phyloP scores from a whole-genome alignment of 169 alveolate species.

The Plasmodium cynomolgi region DNA sequence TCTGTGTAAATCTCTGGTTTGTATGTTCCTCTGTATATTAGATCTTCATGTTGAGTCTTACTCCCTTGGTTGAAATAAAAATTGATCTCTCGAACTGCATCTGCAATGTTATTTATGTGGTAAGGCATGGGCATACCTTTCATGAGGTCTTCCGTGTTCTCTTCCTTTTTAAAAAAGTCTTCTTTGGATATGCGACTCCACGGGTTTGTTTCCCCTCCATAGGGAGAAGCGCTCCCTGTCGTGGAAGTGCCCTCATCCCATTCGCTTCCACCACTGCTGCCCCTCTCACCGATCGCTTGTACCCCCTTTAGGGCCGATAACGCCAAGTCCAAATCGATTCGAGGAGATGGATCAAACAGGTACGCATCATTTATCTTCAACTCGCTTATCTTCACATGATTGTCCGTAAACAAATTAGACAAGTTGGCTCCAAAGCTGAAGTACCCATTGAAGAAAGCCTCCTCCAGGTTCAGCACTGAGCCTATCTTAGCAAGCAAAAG shows the following conservation, averaged over 20 bases:
- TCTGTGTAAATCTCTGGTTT: slow-evolving; percentile 51
- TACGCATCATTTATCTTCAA: slow-evolving; percentile 22
- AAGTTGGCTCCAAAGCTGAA: not conserved
- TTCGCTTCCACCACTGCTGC: not conserved
- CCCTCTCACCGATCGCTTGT: not conserved
- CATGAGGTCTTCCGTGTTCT: slow-evolving; percentile 2
- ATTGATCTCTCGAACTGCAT: not conserved
- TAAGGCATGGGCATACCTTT: slow-evolving; percentile 57
- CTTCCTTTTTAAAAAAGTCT: not conserved
- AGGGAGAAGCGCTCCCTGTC: not conserved
- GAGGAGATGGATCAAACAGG: slow-evolving; percentile 4
- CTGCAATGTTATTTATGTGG: slow-evolving; percentile 20
- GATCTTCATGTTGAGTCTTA: not conserved
- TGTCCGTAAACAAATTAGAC: slow-evolving; percentile 9
- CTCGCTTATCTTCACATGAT: slow-evolving; percentile 31
- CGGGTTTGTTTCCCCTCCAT: not conserved
- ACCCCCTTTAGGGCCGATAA: slow-evolving; percentile 61
- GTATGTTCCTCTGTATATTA: slow-evolving; percentile 29
- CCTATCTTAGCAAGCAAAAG: slow-evolving; percentile 5
- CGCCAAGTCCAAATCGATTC: slow-evolving; percentile 52
- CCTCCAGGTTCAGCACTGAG: slow-evolving; percentile 3
- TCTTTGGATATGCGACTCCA: slow-evolving; percentile 32
- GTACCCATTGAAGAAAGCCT: slow-evolving; percentile 23
- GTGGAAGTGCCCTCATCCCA: not conserved
- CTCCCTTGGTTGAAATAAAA: slow-evolving; percentile 17